Percentiles rank a stretch among this genome's conserved stretches.
Conservation (phyloP, 2,329 filamentous ascomycete species). For the Karstenula rhodostoma region DNA sequence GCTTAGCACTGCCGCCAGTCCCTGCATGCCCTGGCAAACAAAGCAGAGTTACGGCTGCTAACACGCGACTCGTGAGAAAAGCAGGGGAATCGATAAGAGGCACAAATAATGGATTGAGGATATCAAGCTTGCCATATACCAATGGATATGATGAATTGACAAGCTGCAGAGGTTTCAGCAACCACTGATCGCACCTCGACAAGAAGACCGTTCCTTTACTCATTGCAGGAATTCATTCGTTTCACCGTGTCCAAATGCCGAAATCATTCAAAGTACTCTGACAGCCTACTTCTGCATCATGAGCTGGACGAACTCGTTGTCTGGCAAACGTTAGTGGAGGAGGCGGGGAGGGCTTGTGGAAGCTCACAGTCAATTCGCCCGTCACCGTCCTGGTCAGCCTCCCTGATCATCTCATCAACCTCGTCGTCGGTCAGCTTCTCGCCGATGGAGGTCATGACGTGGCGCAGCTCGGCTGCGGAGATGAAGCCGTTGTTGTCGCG, state of each 20-base stretch:
- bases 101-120: conserved; percentile 44
- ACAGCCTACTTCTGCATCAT: conserved; percentile 63
- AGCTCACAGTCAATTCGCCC: conserved; percentile 69
- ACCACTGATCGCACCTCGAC: conserved; percentile 30
- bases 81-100: conserved; percentile 7
- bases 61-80: not conserved
- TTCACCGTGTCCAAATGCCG: conserved; percentile 40
- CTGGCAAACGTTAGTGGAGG: conserved; percentile 38
- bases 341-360: not conserved
- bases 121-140: conserved; percentile 41
- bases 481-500: conserved; percentile 72
- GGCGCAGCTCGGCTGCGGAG: conserved; percentile 67
- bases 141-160: conserved; percentile 27
- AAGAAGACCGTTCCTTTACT: conserved; percentile 38
- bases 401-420: conserved; percentile 71
- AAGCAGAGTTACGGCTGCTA: not conserved
- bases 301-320: conserved; percentile 65
- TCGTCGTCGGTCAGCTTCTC: conserved; percentile 70
- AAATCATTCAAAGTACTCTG: conserved; percentile 34
- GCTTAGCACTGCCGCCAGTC: conserved; percentile 7
- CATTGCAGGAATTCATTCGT: conserved; percentile 39
- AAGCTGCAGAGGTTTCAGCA: conserved; percentile 32
- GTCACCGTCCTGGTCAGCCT: conserved; percentile 71
- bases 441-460: conserved; percentile 71
- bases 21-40: conserved; percentile 4